phyloP scores from a whole-genome alignment of 352 stramenopile species.

The Globisporangium sylvaticum region DNA sequence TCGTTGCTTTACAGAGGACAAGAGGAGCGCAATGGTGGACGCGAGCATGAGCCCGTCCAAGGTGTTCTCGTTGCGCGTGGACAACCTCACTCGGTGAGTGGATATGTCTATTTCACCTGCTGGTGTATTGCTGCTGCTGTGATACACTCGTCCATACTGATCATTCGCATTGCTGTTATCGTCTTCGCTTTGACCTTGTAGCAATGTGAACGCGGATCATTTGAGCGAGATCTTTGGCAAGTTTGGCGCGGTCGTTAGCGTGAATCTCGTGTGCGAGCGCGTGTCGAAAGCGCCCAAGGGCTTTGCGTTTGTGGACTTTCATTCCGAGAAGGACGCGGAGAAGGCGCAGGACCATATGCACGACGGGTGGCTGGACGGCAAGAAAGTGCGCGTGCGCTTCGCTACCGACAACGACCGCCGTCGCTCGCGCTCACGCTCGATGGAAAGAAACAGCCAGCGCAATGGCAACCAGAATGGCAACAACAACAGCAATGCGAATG shows the following conservation, averaged over 20 bases:
- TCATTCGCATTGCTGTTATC: neutral
- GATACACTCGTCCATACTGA: neutral
- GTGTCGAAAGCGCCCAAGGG: conserved; percentile 28
- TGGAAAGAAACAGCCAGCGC: neutral
- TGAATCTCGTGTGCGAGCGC: conserved; percentile 39
- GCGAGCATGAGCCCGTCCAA: conserved; percentile 19
- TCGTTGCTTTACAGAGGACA: neutral
- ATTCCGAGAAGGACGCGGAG: conserved; percentile 42
- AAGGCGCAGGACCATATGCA: conserved; percentile 73
- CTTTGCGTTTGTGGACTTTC: conserved; percentile 57
- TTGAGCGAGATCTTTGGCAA: conserved; percentile 86
- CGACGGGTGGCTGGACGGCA: conserved; percentile 82
- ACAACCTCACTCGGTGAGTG: conserved; percentile 70
- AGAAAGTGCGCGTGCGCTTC: conserved; percentile 58
- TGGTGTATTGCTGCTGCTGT: neutral
- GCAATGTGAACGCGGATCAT: conserved; percentile 80
- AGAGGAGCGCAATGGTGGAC: conserved; percentile 1
- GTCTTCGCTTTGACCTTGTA: neutral
- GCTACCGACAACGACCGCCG: conserved; percentile 10
- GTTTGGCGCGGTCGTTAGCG: conserved; percentile 61
- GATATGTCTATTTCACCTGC: neutral
- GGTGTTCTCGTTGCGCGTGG: conserved; percentile 49
- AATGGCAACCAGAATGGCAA: conserved; percentile 3
- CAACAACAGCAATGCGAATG: neutral
- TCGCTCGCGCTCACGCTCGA: conserved; percentile 2